Base-by-base conservation (phyloP, 768 basidiomycete species). In the Harrya chromipes region DNA sequence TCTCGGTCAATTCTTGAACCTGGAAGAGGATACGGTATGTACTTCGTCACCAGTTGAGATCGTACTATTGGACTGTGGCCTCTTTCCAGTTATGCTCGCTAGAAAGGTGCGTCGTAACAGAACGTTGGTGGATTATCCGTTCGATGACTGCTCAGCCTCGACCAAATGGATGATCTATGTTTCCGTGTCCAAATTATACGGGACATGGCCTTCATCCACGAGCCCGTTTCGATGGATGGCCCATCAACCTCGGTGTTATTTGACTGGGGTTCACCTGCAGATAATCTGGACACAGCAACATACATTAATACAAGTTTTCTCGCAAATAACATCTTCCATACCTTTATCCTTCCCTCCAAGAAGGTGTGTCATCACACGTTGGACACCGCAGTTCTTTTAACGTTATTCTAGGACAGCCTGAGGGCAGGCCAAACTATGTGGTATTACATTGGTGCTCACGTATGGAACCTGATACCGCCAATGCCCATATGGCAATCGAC, bases 141-240 rank as follows among this genome's bases (percentile, higher is more conserved):
- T 37, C 48, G 39, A 53, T 19, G 19, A 39, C 21, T 35, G 33
- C 20, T 39, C 41, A 77, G 74, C 45, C 69, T 73, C 43, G 55
- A 62, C 31, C 61, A 61, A n/a, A 65, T 66, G 52, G 54, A 64
- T 16, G 72, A 74, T 17, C 62, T 76, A n/a, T 67, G 74, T 51
- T 66, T 80, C 50, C 72, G 75, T 5, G 45, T 82, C 13, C 70
- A 74, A 43, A 72, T 74, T 11, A 50, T 66, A 8, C 47, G 46
- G 2, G 53, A 72, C 9, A 59, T 76, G 54, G 79, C 75, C 0
- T 84, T 83, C 51, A 35, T 83, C 9, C 74, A 79, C 42, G 77
- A 81, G 49, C 84, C 84, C 0, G 67, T 83, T 27, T 68, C 80
- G 21, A 68, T 83, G 35, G 83, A 85, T 43, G 72, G 68, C 1